Conservation (phyloP, 2,329 filamentous ascomycete species). For the Neofusicoccum cordaticola region DNA sequence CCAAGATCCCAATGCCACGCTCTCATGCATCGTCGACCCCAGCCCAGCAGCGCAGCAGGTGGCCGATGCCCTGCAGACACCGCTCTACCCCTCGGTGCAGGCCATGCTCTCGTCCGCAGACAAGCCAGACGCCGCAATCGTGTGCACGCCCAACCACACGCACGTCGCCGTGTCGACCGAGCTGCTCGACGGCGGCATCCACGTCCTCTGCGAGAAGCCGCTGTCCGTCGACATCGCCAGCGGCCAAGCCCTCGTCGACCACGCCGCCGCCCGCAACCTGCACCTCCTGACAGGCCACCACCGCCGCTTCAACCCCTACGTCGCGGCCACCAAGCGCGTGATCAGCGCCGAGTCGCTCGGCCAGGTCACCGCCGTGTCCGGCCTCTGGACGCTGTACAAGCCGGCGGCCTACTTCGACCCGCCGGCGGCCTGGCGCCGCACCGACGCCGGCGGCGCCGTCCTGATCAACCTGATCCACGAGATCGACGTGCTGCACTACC, state of each 20-base stretch:
- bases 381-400: slow-evolving; percentile 55
- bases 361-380: slow-evolving; percentile 51
- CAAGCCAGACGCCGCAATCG: slow-evolving; percentile 54
- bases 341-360: slow-evolving; percentile 44
- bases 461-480: slow-evolving; percentile 63
- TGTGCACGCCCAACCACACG: slow-evolving; percentile 60
- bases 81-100: slow-evolving; percentile 41
- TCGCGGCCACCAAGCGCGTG: slow-evolving; percentile 48
- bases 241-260: slow-evolving; percentile 32
- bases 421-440: slow-evolving; percentile 49
- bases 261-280: slow-evolving; percentile 27
- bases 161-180: slow-evolving; percentile 53
- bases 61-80: slow-evolving; percentile 39
- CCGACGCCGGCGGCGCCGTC: slow-evolving; percentile 49
- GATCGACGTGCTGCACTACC: slow-evolving; percentile 56
- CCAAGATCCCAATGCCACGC: slow-evolving; percentile 35
- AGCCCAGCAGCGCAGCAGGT: slow-evolving; percentile 35
- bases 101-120: slow-evolving; percentile 41
- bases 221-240: slow-evolving; percentile 44
- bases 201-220: slow-evolving; percentile 59
- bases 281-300: slow-evolving; percentile 58
- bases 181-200: slow-evolving; percentile 48
- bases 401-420: slow-evolving; percentile 51
- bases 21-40: slow-evolving; percentile 49
- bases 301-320: slow-evolving; percentile 58